These are phyloP conservation scores for Dactylellina leptospora DNA, from an alignment of 2,329 filamentous ascomycete species.

Conservation along the genomic window DNA sequence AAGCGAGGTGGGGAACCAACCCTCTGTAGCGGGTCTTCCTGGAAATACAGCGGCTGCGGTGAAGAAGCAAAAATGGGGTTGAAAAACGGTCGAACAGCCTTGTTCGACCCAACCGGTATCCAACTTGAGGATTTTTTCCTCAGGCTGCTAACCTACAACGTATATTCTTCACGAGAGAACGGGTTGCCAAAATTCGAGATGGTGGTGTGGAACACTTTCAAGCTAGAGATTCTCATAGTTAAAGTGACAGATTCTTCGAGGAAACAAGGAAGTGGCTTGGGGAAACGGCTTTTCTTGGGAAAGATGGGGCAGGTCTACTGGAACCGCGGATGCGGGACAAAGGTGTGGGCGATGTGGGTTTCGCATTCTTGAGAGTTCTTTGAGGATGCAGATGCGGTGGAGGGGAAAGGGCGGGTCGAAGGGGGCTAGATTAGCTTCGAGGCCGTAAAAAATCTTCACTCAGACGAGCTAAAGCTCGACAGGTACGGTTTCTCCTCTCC, in stretches of 20 bases:
- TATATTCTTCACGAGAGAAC: neutral
- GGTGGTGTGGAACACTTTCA: slow-evolving; percentile 37
- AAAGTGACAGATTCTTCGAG: slow-evolving; percentile 16
- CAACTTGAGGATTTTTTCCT: neutral
- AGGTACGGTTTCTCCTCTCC: slow-evolving; percentile 13
- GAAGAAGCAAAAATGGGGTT: neutral
- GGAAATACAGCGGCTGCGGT: too few species aligned
- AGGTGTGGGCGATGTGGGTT: slow-evolving; percentile 36
- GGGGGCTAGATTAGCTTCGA: neutral
- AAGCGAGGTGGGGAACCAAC: slow-evolving; percentile 32
- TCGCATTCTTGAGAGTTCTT: slow-evolving; percentile 31
- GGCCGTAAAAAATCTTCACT: neutral
- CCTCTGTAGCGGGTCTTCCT: too few species aligned
- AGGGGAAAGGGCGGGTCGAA: neutral
- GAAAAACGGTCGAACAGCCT: too few species aligned
- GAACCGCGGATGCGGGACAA: slow-evolving; percentile 53
- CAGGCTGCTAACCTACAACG: too few species aligned
- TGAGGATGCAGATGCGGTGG: slow-evolving; percentile 40
- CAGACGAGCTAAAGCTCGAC: slow-evolving; percentile 20
- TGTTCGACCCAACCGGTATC: too few species aligned
- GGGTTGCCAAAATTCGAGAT: neutral
- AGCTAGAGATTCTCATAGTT: neutral
- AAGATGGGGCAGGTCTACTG: slow-evolving; percentile 34
- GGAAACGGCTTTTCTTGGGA: slow-evolving; percentile 35
- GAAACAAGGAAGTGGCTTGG: slow-evolving; percentile 50